These are phyloP conservation scores for Hirschioporus abietinus DNA, from an alignment of 768 basidiomycete species.

Conservation along the genomic window DNA sequence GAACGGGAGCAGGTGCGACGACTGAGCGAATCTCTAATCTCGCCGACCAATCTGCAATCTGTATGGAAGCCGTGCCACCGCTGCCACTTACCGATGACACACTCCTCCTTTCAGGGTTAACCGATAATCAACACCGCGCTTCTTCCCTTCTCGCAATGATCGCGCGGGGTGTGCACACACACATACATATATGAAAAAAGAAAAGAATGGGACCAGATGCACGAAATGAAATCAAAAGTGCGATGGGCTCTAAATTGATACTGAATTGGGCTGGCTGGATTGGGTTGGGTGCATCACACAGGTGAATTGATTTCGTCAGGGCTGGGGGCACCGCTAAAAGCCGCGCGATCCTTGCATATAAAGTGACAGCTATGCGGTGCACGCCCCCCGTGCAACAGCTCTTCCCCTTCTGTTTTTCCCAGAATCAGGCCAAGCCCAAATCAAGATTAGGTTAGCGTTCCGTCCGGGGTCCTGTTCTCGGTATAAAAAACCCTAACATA, in stretches of 20 bases:
- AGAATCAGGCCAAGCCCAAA: background rate
- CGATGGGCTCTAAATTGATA: background rate
- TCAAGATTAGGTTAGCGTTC: background rate
- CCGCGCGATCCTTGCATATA: background rate
- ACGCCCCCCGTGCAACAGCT: background rate
- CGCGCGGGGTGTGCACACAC: background rate
- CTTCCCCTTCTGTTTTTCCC: too few relatives aligned
- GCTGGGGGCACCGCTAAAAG: background rate
- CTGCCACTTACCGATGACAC: background rate
- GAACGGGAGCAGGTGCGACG: background rate
- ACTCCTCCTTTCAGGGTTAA: background rate
- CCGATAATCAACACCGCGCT: background rate
- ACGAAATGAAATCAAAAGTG: background rate
- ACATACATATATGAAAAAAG: background rate
- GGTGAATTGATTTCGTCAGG: background rate
- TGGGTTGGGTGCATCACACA: too few relatives aligned
- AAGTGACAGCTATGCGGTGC: background rate
- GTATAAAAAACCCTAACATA: background rate
- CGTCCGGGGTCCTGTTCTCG: background rate
- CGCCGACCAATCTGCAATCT: conserved; percentile 1
- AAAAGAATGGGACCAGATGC: too few relatives aligned
- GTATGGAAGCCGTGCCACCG: background rate
- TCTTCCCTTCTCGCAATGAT: background rate
- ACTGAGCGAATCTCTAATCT: background rate
- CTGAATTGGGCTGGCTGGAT: background rate